These are phyloP conservation scores for Panicum hallii DNA, from an alignment of 202 grass and related monocot species.

Conservation along the genomic window DNA sequence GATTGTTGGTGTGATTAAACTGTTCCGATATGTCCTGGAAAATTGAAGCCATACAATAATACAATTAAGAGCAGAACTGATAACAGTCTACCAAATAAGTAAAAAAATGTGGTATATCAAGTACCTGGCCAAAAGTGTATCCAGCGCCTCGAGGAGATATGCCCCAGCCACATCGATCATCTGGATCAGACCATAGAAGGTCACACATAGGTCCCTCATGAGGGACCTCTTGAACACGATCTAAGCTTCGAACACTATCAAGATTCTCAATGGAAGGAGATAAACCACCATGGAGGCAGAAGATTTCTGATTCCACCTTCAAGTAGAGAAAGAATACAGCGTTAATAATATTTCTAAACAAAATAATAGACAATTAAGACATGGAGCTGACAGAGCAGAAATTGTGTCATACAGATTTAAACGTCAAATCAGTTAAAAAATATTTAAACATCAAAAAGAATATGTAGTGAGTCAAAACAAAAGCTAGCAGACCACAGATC, in stretches of 20 bases:
- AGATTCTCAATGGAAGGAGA: conserved; percentile 74
- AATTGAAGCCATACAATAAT: background rate
- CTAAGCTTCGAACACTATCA: conserved; percentile 67
- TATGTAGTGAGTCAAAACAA: background rate
- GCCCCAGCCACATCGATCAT: conserved; percentile 76
- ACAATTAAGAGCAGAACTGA: conserved; percentile 17
- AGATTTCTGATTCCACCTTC: conserved; percentile 81
- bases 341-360: conserved; percentile 4
- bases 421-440: conserved; percentile 16
- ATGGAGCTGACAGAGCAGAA: background rate
- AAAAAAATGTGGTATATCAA: conserved; percentile 15
- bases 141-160: conserved; percentile 79
- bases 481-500: background rate
- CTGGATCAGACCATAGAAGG: conserved; percentile 76
- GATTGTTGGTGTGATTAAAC: conserved; percentile 78
- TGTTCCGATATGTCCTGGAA: conserved; percentile 84
- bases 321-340: conserved; percentile 33
- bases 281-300: conserved; percentile 75
- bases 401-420: conserved; percentile 5
- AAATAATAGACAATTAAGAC: conserved; percentile 14
- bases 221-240: conserved; percentile 74
- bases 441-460: conserved; percentile 23
- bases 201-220: conserved; percentile 85
- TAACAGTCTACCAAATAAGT: conserved; percentile 5
- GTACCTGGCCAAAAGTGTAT: conserved; percentile 86